phyloP scores from a whole-genome alignment of 2,329 filamentous ascomycete genomes.

The Xylariaceae sp. region DNA sequence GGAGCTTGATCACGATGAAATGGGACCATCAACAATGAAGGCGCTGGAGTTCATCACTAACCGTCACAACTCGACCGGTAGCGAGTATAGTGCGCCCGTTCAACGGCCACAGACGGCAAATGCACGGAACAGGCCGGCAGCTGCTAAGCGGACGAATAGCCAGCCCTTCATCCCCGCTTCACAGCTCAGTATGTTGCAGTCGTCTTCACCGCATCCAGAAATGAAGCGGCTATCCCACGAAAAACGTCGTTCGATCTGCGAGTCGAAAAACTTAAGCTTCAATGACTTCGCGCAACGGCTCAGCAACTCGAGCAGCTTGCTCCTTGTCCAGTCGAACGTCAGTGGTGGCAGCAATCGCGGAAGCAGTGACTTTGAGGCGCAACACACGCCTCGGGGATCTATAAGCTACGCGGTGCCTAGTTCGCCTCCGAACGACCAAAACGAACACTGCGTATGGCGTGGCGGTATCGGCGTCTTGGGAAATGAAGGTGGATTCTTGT shows the following conservation, averaged over 20 bases:
- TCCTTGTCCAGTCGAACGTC: conserved; percentile 54
- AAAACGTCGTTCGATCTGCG: conserved; percentile 49
- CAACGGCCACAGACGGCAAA: conserved; percentile 52
- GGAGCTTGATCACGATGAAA: conserved; percentile 30
- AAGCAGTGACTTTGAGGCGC: conserved; percentile 43
- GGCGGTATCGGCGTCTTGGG: conserved; percentile 51
- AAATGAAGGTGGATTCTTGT: conserved; percentile 51
- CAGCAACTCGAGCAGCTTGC: conserved; percentile 55
- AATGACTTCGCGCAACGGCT: conserved; percentile 56
- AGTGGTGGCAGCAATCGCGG: conserved; percentile 44
- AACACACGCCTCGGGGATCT: conserved; percentile 33
- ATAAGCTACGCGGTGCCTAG: conserved; percentile 31
- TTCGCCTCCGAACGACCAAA: conserved; percentile 35
- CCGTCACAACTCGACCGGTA: conserved; percentile 36
- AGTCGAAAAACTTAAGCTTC: conserved; percentile 55
- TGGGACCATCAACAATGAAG: conserved; percentile 43
- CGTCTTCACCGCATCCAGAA: conserved; percentile 15
- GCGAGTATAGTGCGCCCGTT: conserved; percentile 30
- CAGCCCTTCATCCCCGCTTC: conserved; percentile 41
- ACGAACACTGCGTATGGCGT: conserved; percentile 52
- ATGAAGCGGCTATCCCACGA: conserved; percentile 34
- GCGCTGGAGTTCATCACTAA: conserved; percentile 48
- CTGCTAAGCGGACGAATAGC: conserved; percentile 42
- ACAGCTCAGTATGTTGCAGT: conserved; percentile 22
- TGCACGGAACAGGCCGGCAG: conserved; percentile 42